phyloP scores from a whole-genome alignment of 805 yeast species.

The Grigorovia humatica region DNA sequence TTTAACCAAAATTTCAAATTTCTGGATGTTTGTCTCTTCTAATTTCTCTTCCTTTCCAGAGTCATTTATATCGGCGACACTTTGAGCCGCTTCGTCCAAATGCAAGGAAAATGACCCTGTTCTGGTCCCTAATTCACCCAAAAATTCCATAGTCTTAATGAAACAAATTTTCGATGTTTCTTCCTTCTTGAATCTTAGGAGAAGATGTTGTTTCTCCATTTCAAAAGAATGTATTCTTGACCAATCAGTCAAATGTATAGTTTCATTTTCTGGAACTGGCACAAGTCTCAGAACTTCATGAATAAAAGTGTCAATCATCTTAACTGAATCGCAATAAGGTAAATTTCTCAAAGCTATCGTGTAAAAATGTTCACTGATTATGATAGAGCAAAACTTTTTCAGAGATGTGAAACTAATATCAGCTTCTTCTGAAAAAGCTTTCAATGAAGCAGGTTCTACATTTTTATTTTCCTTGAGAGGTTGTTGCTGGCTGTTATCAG shows the following conservation, averaged over 20 bases:
- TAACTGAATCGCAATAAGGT: not conserved
- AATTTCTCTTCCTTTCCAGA: constrained; percentile 2
- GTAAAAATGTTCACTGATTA: not conserved
- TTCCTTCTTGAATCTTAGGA: not conserved
- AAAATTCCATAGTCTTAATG: not conserved
- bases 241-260: not conserved
- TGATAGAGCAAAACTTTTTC: not conserved
- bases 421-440: not conserved
- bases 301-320: not conserved
- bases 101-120: not conserved
- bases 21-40: not conserved
- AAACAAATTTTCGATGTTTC: not conserved
- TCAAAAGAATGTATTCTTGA: not conserved
- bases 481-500: not conserved
- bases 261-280: not conserved
- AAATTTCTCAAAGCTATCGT: not conserved
- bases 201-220: not conserved
- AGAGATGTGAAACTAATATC: not conserved
- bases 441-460: not conserved
- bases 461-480: not conserved
- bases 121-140: not conserved
- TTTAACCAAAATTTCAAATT: not conserved
- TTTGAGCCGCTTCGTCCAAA: not conserved
- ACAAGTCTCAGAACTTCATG: not conserved
- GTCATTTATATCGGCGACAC: not conserved